These are phyloP conservation scores for Wickerhamia fluorescens DNA, from an alignment of 805 yeast genomes.

Conservation along the genomic window DNA sequence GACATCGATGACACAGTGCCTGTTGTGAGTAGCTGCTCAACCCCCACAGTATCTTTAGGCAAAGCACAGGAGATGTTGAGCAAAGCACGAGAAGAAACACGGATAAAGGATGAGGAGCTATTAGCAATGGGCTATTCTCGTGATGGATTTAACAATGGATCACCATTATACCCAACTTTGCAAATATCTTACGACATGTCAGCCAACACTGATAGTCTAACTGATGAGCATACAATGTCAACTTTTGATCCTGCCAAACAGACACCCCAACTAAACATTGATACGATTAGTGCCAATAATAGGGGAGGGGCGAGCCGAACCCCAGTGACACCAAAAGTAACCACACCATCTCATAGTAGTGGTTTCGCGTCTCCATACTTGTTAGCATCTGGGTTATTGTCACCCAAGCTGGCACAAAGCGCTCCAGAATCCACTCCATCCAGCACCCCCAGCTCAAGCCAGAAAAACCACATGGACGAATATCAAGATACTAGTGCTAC, in stretches of 20 bases:
- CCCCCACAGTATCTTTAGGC: slow-evolving; percentile 88
- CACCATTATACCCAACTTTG: no score
- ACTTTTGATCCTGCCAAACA: slow-evolving; percentile 5
- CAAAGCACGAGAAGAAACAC: slow-evolving; percentile 72
- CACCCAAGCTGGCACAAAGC: slow-evolving; percentile 37
- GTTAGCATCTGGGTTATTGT: slow-evolving; percentile 53
- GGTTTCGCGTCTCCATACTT: slow-evolving; percentile 68
- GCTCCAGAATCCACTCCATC: slow-evolving; percentile 10
- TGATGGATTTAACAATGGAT: slow-evolving; percentile 17
- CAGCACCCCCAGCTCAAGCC: slow-evolving; percentile 10
- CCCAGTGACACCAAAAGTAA: slow-evolving; percentile 4
- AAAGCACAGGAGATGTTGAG: slow-evolving; percentile 83
- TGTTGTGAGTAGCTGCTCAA: slow-evolving; percentile 83
- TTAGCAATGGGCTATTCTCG: slow-evolving; percentile 35
- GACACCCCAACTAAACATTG: no score
- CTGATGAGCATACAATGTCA: no score
- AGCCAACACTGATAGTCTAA: slow-evolving; percentile 13
- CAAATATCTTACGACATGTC: background rate
- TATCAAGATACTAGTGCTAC: slow-evolving; percentile 4
- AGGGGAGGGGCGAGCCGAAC: slow-evolving; percentile 11
- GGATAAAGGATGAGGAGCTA: slow-evolving; percentile 44
- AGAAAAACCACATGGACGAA: no score
- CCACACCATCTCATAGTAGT: slow-evolving; percentile 6
- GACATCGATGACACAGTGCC: slow-evolving; percentile 93
- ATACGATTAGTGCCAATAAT: slow-evolving; percentile 18